Conservation (phyloP, 192 early-diverging fungal species). For the Coemansia sp. region DNA sequence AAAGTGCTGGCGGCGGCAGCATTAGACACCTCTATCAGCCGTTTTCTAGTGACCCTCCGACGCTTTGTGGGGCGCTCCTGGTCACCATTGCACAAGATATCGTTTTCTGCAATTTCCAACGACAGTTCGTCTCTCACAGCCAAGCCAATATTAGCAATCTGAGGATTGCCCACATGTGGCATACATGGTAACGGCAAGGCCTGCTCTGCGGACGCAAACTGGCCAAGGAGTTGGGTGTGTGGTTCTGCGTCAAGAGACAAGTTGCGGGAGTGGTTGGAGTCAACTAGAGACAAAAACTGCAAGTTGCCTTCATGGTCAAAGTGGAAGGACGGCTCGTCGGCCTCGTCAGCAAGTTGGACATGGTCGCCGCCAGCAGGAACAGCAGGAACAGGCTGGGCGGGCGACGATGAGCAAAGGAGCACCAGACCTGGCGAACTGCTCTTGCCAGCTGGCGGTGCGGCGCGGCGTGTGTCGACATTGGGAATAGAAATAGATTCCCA, state of each 20-base stretch:
- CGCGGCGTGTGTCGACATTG: not conserved
- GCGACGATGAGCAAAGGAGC: not conserved
- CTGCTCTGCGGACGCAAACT: not conserved
- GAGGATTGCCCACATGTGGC: not conserved
- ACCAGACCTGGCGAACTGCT: not conserved
- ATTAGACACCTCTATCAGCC: not conserved
- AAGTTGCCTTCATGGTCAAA: slow-evolving; percentile 40
- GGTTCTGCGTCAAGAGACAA: not conserved
- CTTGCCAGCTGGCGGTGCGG: not conserved
- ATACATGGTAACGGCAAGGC: not conserved
- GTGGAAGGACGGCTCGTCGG: slow-evolving; percentile 4
- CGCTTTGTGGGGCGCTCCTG: not conserved
- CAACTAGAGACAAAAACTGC: slow-evolving; percentile 9
- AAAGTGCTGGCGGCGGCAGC: not conserved
- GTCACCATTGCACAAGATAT: not conserved
- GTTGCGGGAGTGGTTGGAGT: not conserved
- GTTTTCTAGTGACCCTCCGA: not conserved
- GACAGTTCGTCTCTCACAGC: not conserved
- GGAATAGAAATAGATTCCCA: slow-evolving; percentile 12
- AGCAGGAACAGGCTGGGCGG: not conserved
- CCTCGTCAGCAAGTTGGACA: not conserved
- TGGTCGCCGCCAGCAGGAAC: not conserved
- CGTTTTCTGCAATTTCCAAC: slow-evolving; percentile 13
- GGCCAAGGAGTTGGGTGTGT: not conserved
- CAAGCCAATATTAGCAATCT: not conserved